Evolutionary conservation across 306 rosid genomes (phyloP), one percentile per base, ranked within the genome.

Genomic region (Sechiopsis laciniata): DNA sequence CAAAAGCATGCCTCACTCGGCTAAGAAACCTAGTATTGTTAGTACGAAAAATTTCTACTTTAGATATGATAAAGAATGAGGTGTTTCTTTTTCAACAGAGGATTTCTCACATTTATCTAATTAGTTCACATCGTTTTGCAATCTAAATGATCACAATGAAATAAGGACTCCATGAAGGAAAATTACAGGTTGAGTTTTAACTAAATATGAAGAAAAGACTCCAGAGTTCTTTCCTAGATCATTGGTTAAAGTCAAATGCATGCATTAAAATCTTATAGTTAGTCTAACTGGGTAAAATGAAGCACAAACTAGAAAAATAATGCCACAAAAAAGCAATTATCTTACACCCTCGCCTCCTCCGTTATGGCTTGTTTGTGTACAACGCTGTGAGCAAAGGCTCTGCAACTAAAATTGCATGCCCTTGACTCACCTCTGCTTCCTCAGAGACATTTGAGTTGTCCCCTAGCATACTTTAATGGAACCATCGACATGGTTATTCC

Each of bases 351-450:
- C 78, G 78, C 80, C 80, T 46, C 29, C 24, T 80, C 72, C 63
- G 75, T 82, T 59, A 81, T 76, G 77, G 58, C 75, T 74, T 74
- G 78, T 72, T 72, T 74, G 62, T 35, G 81, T 82, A 83, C 87
- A 88, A 80, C 55, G 85, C 81, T 74, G 82, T 82, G 80, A 81
- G 84, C 81, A 85, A 75, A 84, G 86, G 83, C 84, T 80, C 80
- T 79, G 82, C 80, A 78, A 83, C 87, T 83, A 83, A 55, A 77
- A 79, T 76, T 83, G 80, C 83, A 84, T 67, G 86, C 84, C 80
- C 79, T 77, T 71, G 71, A 77, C 83, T 76, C 80, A 79, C 86
- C 65, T 80, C 75, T 76, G 80, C 76, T 83, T 72, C 85, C 83
- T 75, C 72, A 70, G 78, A 83, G 65, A 56, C 68, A 77, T 75